These are phyloP conservation scores for Rhynchospora pubera DNA, from an alignment of 176 grass and related monocot species.

Conservation along the genomic window DNA sequence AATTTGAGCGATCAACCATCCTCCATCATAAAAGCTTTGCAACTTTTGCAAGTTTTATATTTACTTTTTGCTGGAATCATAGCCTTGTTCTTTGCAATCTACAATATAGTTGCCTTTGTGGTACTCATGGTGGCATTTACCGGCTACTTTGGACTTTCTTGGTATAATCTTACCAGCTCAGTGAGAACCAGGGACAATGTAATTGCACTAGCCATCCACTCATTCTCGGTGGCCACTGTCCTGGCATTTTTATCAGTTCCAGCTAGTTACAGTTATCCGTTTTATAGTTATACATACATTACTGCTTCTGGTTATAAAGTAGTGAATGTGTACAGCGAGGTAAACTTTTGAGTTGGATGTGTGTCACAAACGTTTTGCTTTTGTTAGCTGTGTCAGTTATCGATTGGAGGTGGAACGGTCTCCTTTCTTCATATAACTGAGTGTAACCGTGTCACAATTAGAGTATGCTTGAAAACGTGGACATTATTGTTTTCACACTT, in stretches of 20 bases:
- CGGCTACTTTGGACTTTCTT: not conserved
- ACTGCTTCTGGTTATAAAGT: not conserved
- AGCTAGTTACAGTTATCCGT: not conserved
- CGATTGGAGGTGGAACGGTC: not conserved
- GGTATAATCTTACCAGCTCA: not conserved
- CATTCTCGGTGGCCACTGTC: not conserved
- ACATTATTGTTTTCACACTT: not conserved
- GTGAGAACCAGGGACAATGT: not conserved
- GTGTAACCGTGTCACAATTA: not conserved
- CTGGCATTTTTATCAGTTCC: not conserved
- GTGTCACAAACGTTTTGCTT: not conserved
- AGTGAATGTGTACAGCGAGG: too few relatives aligned
- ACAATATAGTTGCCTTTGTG: not conserved
- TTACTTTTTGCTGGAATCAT: not conserved
- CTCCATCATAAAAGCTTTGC: not conserved
- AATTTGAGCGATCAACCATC: not conserved
- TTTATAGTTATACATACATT: not conserved
- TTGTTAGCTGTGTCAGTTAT: slow-evolving; percentile 1
- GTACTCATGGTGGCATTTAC: not conserved
- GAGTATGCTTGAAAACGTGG: not conserved
- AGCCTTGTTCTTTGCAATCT: not conserved
- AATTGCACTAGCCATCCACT: not conserved
- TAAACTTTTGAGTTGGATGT: too few relatives aligned
- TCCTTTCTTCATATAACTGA: not conserved
- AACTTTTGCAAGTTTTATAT: not conserved